These are phyloP conservation scores for Fraxinus pennsylvanica DNA, from an alignment of 257 asterid genomes.

Conservation along the genomic window DNA sequence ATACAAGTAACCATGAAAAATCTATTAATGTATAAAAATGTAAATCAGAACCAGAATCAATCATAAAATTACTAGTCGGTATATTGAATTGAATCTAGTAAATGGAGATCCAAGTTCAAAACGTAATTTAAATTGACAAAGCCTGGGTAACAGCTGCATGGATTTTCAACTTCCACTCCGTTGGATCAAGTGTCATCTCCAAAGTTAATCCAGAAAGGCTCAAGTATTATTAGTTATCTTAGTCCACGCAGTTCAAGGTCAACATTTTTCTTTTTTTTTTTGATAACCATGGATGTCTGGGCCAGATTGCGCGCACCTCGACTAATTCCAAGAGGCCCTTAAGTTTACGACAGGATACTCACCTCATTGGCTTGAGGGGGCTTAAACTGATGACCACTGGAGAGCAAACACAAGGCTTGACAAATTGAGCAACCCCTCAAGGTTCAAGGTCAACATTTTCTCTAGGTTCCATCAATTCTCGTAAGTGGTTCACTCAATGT, in stretches of 20 bases:
- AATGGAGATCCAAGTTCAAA: background rate
- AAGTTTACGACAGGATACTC: too few species aligned
- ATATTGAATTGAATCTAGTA: background rate
- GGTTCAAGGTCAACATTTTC: background rate
- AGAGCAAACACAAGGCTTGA: too few species aligned
- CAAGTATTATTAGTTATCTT: background rate
- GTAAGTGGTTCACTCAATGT: background rate
- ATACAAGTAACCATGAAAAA: background rate
- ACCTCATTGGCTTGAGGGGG: too few species aligned
- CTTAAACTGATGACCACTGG: too few species aligned
- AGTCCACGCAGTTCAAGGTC: background rate
- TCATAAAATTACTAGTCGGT: background rate
- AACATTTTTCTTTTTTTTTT: background rate
- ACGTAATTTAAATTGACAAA: background rate
- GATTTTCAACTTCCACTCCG: background rate
- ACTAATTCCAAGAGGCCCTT: too few species aligned
- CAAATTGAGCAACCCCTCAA: too few species aligned
- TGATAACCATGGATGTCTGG: too few species aligned
- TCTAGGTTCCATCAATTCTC: background rate
- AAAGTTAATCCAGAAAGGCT: background rate
- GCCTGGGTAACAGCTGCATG: background rate
- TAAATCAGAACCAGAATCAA: background rate
- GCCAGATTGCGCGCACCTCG: too few species aligned
- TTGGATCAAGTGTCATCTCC: background rate
- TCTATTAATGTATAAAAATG: background rate